These are phyloP conservation scores for Chytriomyces hyalinus DNA, from an alignment of 192 early-diverging fungal genomes.

Conservation along the genomic window DNA sequence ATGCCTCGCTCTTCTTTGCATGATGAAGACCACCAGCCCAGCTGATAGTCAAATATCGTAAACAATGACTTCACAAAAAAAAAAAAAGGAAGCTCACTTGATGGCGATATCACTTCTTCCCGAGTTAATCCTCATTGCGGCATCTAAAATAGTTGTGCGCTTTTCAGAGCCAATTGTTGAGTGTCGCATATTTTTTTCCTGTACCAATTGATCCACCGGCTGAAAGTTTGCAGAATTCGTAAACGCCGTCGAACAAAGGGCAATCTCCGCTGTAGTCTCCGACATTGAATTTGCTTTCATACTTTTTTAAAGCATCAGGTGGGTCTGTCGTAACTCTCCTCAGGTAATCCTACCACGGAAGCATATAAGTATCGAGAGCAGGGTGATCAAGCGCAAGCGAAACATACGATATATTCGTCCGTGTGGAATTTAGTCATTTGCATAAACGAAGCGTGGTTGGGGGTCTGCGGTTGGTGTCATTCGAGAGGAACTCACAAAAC, in stretches of 20 bases:
- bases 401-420: constrained; percentile 79
- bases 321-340: constrained; percentile 60
- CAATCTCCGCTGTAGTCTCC: constrained; percentile 85
- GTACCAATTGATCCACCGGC: constrained; percentile 87
- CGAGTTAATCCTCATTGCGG: constrained; percentile 80
- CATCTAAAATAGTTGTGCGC: constrained; percentile 58
- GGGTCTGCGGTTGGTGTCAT: constrained; percentile 57
- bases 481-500: not conserved
- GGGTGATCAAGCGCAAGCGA: not conserved
- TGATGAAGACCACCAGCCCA: constrained; percentile 99
- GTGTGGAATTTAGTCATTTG: constrained; percentile 95
- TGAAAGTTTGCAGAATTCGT: constrained; percentile 92
- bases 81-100: constrained; percentile 57
- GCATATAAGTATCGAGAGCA: not conserved
- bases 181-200: not conserved
- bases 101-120: constrained; percentile 90
- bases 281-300: constrained; percentile 74
- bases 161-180: too few species aligned
- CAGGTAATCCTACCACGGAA: constrained; percentile 71
- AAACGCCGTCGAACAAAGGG: constrained; percentile 96
- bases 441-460: constrained; percentile 84
- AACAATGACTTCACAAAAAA: not conserved
- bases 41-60: constrained; percentile 10
- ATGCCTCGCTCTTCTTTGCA: constrained; percentile 82
- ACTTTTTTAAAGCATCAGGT: constrained; percentile 51